Evolutionary conservation across 2,329 filamentous ascomycete species (phyloP).

Genomic region (Nothophaeocryptopus gaeumannii): DNA sequence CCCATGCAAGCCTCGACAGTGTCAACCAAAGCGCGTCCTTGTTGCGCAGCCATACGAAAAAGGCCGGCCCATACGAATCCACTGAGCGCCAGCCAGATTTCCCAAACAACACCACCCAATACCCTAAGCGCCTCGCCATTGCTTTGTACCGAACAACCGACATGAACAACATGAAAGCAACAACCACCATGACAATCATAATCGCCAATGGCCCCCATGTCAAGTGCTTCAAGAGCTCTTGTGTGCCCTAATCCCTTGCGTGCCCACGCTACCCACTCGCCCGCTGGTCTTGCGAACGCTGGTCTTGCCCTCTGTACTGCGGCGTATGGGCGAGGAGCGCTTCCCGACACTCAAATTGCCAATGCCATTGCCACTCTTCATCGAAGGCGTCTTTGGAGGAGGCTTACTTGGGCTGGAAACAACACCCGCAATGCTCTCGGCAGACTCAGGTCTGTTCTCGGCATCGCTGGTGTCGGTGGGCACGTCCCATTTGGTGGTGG

Average conservation of each 20-base stretch:
- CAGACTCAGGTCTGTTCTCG: slow-evolving; percentile 40
- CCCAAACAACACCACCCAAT: not conserved
- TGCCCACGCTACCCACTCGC: slow-evolving; percentile 45
- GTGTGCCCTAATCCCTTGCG: slow-evolving; percentile 19
- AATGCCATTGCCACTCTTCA: slow-evolving; percentile 42
- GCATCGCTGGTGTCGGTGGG: slow-evolving; percentile 47
- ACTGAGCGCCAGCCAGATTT: too few relatives aligned
- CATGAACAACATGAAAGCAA: slow-evolving; percentile 9
- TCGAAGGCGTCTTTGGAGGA: slow-evolving; percentile 44
- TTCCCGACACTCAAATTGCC: slow-evolving; percentile 47
- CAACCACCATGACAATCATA: too few relatives aligned
- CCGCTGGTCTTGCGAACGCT: slow-evolving; percentile 53
- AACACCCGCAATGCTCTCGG: slow-evolving; percentile 25
- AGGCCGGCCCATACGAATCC: too few relatives aligned
- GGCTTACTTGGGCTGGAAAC: slow-evolving; percentile 31
- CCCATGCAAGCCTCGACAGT: too few relatives aligned
- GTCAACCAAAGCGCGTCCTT: too few relatives aligned
- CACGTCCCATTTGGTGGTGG: slow-evolving; percentile 44
- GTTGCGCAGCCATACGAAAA: too few relatives aligned
- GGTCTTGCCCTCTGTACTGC: slow-evolving; percentile 48
- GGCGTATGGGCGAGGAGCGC: slow-evolving; percentile 44
- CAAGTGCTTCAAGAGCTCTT: slow-evolving; percentile 21
- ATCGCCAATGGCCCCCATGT: too few relatives aligned
- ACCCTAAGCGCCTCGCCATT: slow-evolving; percentile 16
- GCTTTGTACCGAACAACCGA: slow-evolving; percentile 11